Evolutionary conservation across 2,329 filamentous ascomycete species (phyloP), one percentile per base, ranked within the genome.

Genomic region (Fusarium sp.): DNA sequence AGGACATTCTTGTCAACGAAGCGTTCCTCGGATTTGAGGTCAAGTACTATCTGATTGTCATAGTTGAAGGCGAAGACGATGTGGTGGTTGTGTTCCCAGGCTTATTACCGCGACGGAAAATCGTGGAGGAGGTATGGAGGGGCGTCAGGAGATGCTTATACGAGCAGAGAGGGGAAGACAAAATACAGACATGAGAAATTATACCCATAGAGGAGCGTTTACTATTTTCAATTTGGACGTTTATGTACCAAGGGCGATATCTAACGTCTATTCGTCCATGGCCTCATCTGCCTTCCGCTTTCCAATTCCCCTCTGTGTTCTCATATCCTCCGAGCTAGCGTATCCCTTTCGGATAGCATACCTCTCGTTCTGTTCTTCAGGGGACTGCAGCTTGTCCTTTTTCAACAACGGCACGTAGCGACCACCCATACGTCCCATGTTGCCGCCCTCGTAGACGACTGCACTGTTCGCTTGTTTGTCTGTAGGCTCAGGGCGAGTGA

Each of bases 81-180:
- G 87, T 97, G 6, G 92, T 98, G 0, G 95, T 99, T n/a, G 94
- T 98, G 4, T 99, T 99, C 77, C 95, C 95, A 4, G 86, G 86
- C 58, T 80, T 97, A 69, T 77, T 97, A 65, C 96, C 96, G 0
- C 82, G 88, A 60, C 83, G 92, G 57, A 84, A 83, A 49, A 91
- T 97, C 57, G 84, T 98, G 30, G 94, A 97, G 82, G 86, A 89
- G 71, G 95, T 98, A 3, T 98, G 96, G 96, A 89, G 93, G 72
- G 95, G 94, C 1, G 88, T 91, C 4, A 87, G 92, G 71, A 89
- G 87, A 58, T 97, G 94, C 80, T 82, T 99, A 64, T 97, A 94
- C 78, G 93, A 81, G 65, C 69, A 71, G 40, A 74, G 74, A 65
- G 73, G 66, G 28, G 78, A 80, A 51, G 77, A 79, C 59, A 77